Percentiles rank a stretch among this genome's conserved stretches.
Evolutionary conservation across 2,329 filamentous ascomycete genomes (phyloP).

Genomic region (Aureobasidium sp.): DNA sequence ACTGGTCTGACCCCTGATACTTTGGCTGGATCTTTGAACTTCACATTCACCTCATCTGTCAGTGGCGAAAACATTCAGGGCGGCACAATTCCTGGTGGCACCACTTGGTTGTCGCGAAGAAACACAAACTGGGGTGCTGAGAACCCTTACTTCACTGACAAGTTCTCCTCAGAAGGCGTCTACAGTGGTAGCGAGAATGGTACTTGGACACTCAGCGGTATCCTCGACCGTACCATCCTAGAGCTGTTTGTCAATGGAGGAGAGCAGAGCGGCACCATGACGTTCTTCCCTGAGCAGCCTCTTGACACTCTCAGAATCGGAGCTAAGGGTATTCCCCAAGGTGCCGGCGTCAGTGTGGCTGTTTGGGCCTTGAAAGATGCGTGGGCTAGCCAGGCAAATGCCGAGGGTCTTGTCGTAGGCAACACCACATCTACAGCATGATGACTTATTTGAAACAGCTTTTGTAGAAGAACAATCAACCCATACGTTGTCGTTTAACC

Average conservation of each 20-base stretch:
- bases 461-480: too few relatives aligned
- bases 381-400: conserved; percentile 29
- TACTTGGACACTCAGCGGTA: conserved; percentile 38
- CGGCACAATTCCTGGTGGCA: conserved; percentile 44
- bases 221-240: conserved; percentile 49
- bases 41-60: conserved; percentile 45
- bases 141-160: conserved; percentile 50
- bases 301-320: conserved; percentile 33
- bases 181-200: conserved; percentile 23
- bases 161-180: conserved; percentile 36
- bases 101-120: conserved; percentile 47
- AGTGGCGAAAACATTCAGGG: conserved; percentile 44
- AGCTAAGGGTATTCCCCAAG: conserved; percentile 30
- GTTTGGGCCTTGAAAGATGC: conserved; percentile 34
- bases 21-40: conserved; percentile 39
- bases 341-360: conserved; percentile 32
- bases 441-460: not conserved
- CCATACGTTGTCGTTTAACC: too few relatives aligned
- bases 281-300: conserved; percentile 44
- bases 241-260: conserved; percentile 51
- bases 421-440: conserved; percentile 25
- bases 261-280: conserved; percentile 42
- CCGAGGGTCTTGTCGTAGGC: conserved; percentile 28
- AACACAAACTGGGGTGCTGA: conserved; percentile 41
- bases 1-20: conserved; percentile 32